Evolutionary conservation across 2,329 filamentous ascomycete species (phyloP), one percentile per base, ranked within the genome.

Genomic region (Colletotrichum sp.): DNA sequence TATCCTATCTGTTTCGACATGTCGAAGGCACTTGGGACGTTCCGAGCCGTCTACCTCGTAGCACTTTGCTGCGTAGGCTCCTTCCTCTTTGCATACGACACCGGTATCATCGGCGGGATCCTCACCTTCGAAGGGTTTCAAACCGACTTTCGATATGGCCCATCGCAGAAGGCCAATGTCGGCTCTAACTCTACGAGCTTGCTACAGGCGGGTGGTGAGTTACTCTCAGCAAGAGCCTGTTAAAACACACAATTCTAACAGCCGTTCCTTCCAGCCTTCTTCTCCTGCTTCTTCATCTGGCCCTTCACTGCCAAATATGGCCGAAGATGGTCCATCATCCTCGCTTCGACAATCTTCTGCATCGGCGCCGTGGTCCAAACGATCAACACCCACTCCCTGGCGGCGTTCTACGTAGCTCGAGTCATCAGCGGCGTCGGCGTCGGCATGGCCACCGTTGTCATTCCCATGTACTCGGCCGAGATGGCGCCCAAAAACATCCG

Each of bases 401-500:
- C 78, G 1, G 82, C 82, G 3, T 85, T 85, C 74, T 87, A 87
- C 63, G 85, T 82, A 11, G 86, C 82, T 12, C 84, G 86, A 15
- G 79, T 82, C 49, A 79, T 84, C 30, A 80, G 80, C n/a, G 84
- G 83, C 9, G 76, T 85, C 16, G 83, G 86, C 34, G 81, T 86
- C 7, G 86, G 86, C 12, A 81, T 85, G 67, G 83, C 84, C 11
- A 86, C 84, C 5, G 85, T 86, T 69, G 83, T 87, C 49, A 86
- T 88, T n/a, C 87, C 87, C 64, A 85, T 89, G 79, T 88, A 85
- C 78, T 83, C 82, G 30, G 83, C 84, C 27, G 88, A 89, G 81
- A 87, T 87, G 84, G 83, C 86, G 0, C 89, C 89, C 19, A 88
- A 88, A 69, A 80, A 86, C 27, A 83, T 88, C 52, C 85, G 88